Conservation (phyloP, 192 early-diverging fungal genomes). For the Mortierella claussenii region DNA sequence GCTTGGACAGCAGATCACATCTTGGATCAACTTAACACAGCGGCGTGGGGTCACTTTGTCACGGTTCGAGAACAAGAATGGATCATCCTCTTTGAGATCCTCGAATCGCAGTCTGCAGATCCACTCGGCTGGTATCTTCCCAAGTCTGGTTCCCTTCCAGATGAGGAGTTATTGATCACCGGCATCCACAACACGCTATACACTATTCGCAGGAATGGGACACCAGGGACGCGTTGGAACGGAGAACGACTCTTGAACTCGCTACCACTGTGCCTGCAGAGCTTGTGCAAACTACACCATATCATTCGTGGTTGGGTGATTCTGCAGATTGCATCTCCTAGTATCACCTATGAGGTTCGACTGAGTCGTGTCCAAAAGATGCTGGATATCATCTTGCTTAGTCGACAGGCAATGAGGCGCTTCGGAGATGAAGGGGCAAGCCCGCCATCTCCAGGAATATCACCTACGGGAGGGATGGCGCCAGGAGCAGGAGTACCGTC, state of each 20-base stretch:
- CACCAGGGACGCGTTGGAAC: constrained; percentile 55
- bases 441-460: not conserved
- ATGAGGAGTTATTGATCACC: constrained; percentile 70
- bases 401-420: constrained; percentile 52
- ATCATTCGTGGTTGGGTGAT: constrained; percentile 76
- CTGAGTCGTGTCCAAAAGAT: constrained; percentile 68
- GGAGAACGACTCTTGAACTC: constrained; percentile 65
- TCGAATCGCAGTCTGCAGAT: constrained; percentile 60
- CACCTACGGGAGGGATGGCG: not conserved
- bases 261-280: constrained; percentile 74
- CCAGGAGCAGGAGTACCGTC: constrained; percentile 60
- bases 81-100: constrained; percentile 59
- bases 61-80: constrained; percentile 58
- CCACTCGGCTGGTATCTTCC: constrained; percentile 58
- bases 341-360: constrained; percentile 60
- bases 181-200: constrained; percentile 75
- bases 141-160: constrained; percentile 15
- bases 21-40: constrained; percentile 45
- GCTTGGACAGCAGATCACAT: constrained; percentile 28
- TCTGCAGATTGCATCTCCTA: constrained; percentile 63
- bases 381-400: constrained; percentile 66
- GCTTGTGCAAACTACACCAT: constrained; percentile 72
- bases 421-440: constrained; percentile 20
- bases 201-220: constrained; percentile 58
- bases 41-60: constrained; percentile 47